Evolutionary conservation across 495 filamentous ascomycete species (phyloP).

Genomic region (Antarctomyces pellizariae): DNA sequence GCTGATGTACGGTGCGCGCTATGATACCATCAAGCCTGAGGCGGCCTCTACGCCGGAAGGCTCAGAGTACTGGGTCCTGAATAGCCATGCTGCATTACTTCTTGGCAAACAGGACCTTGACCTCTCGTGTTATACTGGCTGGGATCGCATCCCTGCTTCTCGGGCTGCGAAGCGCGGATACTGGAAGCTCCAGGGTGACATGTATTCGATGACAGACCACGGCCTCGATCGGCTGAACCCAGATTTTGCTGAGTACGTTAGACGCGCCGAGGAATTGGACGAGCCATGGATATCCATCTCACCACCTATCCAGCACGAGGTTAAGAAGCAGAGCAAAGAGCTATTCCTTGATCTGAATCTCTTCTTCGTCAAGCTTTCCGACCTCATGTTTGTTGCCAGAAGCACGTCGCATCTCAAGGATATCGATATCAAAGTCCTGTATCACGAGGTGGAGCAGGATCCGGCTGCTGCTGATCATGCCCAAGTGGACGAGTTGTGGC

Average conservation of each 20-base stretch:
- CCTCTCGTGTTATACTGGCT: slow-evolving; percentile 47
- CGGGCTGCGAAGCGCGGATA: slow-evolving; percentile 21
- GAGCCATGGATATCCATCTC: neutral
- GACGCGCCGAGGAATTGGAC: slow-evolving; percentile 1
- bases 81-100: slow-evolving; percentile 49
- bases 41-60: slow-evolving; percentile 21
- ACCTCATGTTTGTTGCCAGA: slow-evolving; percentile 50
- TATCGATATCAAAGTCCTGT: slow-evolving; percentile 28
- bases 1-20: slow-evolving; percentile 25
- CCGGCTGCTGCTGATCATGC: slow-evolving; percentile 14
- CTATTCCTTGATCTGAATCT: slow-evolving; percentile 31
- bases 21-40: slow-evolving; percentile 26
- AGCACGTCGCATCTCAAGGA: slow-evolving; percentile 44
- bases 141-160: slow-evolving; percentile 32
- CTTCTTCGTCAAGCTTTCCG: slow-evolving; percentile 60
- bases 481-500: slow-evolving; percentile 23
- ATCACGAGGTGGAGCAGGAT: slow-evolving; percentile 24
- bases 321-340: slow-evolving; percentile 9
- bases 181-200: slow-evolving; percentile 24
- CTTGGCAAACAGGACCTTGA: slow-evolving; percentile 55
- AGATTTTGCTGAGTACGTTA: slow-evolving; percentile 20
- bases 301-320: slow-evolving; percentile 4
- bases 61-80: slow-evolving; percentile 52
- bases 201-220: slow-evolving; percentile 22
- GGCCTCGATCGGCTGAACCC: slow-evolving; percentile 21